phyloP scores from a whole-genome alignment of 2,329 filamentous ascomycete species.

The Epichloe scottii region DNA sequence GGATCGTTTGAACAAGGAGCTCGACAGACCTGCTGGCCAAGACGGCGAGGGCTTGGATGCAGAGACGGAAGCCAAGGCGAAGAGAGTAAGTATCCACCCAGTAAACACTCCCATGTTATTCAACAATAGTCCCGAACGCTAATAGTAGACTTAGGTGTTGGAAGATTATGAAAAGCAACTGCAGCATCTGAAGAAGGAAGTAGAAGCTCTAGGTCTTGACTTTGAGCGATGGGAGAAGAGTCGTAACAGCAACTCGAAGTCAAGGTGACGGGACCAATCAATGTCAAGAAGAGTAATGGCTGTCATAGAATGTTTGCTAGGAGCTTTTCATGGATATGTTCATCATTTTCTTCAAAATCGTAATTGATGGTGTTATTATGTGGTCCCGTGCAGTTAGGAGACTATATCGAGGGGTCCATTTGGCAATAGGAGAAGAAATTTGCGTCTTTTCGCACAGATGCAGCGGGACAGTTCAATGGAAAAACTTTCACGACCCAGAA shows the following conservation, averaged over 20 bases:
- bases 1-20: conserved; percentile 58
- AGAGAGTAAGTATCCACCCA: conserved; percentile 45
- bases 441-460: no score
- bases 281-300: not conserved
- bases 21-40: conserved; percentile 51
- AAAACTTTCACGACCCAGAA: no score
- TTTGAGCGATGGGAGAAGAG: conserved; percentile 44
- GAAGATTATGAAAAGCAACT: conserved; percentile 75
- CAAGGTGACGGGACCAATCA: conserved; percentile 12
- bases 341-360: no score
- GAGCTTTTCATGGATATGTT: not conserved
- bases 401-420: no score
- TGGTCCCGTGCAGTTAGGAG: no score
- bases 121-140: not conserved
- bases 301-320: not conserved
- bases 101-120: not conserved
- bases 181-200: conserved; percentile 60
- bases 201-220: conserved; percentile 48
- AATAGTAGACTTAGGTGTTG: conserved; percentile 45
- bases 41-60: conserved; percentile 50
- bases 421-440: no score
- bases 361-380: no score
- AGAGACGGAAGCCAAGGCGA: conserved; percentile 58
- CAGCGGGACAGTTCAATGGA: no score
- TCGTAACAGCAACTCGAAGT: conserved; percentile 27